phyloP scores from a whole-genome alignment of 2,329 filamentous ascomycete species.

The Aspergillus novoparasiticus region DNA sequence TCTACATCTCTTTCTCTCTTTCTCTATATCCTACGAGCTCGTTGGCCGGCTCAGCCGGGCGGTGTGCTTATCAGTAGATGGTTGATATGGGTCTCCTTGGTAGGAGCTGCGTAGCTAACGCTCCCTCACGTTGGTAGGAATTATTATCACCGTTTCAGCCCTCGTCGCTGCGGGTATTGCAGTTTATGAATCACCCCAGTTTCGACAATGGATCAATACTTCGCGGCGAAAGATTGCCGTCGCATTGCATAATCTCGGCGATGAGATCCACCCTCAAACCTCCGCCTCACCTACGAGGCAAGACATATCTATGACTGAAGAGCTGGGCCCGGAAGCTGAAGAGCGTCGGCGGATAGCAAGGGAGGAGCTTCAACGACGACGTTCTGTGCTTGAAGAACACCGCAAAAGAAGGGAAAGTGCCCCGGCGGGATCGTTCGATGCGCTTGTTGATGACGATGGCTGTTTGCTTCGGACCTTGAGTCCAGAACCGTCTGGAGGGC shows the following conservation, averaged over 20 bases:
- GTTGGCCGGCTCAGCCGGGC: constrained; percentile 22
- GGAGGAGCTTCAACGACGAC: constrained; percentile 49
- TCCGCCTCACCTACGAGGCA: constrained; percentile 31
- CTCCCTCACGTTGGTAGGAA: constrained; percentile 45
- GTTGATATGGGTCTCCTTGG: constrained; percentile 7
- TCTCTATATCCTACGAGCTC: constrained; percentile 2
- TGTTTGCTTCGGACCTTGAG: constrained; percentile 28
- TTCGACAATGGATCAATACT: constrained; percentile 64
- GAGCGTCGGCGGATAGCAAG: constrained; percentile 47
- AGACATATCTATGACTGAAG: constrained; percentile 53
- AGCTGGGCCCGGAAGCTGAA: constrained; percentile 46
- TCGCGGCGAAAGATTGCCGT: constrained; percentile 64
- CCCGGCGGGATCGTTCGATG: constrained; percentile 43
- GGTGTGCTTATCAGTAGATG: constrained; percentile 35
- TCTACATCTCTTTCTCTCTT: constrained; percentile 9
- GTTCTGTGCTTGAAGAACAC: constrained; percentile 42
- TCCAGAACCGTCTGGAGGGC: constrained; percentile 5
- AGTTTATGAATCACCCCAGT: constrained; percentile 65
- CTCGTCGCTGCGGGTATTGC: constrained; percentile 65
- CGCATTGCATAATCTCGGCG: constrained; percentile 60
- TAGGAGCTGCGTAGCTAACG: neutral
- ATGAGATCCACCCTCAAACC: constrained; percentile 58
- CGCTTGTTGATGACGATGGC: constrained; percentile 48
- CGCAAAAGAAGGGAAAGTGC: constrained; percentile 28
- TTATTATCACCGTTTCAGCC: constrained; percentile 64